Evolutionary conservation across 306 rosid genomes (phyloP), one percentile per base, ranked within the genome.

Genomic region (Prunus mume): DNA sequence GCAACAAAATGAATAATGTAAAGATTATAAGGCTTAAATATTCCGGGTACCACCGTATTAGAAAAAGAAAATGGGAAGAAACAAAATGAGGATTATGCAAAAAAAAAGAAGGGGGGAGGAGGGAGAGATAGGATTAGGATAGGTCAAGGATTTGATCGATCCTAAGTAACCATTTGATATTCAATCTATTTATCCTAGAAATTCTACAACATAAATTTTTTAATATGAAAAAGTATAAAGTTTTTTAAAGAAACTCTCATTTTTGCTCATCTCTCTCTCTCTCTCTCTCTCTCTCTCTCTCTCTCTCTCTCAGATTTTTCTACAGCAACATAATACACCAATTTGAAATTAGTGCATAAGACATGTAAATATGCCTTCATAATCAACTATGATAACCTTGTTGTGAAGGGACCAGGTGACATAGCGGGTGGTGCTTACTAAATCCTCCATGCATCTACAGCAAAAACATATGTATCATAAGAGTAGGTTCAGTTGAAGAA

Each of bases 341-440:
- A 68, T 68, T 71, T 52, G 76, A 80, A 56, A 67, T 27, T 15
- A 77, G 75, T 72, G 61, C 30, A 69, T 51, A 69, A 68, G 24
- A 77, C 54, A 71, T 22, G 65, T 65, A 17, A 17, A 47, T 72
- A 84, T 56, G 70, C 73, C 54, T 52, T 41, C 17, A 41, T 57
- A 30, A 56, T 68, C 79, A 87, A 77, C 63, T 55, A 80, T 82
- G 24, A 64, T 27, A 60, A 92, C 98, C 98, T 95, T 95, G 76
- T 95, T 95, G 84, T 95, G 98, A 68, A 95, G 97, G 71, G 98
- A 95, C 98, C 98, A 95, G 58, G 97, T 85, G 71, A 95, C 97
- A 54, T 95, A 95, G 34, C 97, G 87, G 60, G 98, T 95, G 73
- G 98, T 90, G 97, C 98, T 95, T 81, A 90, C 86, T 85, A 95